phyloP scores from a whole-genome alignment of 345 rosid species.

The Pistacia atlantica region DNA sequence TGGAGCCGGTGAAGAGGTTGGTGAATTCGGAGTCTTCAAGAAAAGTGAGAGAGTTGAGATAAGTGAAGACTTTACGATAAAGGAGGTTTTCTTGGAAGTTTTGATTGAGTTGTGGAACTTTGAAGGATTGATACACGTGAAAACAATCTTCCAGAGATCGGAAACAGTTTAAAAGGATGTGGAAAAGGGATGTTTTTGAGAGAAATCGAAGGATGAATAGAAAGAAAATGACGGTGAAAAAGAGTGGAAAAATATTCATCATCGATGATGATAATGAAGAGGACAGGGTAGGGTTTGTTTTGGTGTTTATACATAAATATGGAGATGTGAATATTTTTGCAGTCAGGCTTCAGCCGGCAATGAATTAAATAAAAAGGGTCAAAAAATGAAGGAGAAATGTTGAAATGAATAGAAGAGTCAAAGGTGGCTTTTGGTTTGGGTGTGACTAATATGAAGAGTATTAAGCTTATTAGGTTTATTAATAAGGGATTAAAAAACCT shows the following conservation, averaged over 20 bases:
- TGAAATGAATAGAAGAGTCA: background rate
- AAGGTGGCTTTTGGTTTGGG: background rate
- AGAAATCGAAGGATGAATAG: conserved; percentile 31
- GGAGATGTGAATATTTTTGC: background rate
- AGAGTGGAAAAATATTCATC: conserved; percentile 14
- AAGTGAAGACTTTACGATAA: conserved; percentile 44
- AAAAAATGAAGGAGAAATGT: background rate
- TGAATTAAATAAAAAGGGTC: background rate
- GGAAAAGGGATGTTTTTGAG: conserved; percentile 38
- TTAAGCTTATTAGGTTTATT: too few species aligned
- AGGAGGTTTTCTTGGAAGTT: conserved; percentile 56
- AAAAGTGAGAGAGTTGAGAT: conserved; percentile 53
- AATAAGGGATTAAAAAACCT: too few species aligned
- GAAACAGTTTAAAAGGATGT: conserved; percentile 26
- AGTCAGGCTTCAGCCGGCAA: conserved; percentile 17
- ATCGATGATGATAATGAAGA: background rate
- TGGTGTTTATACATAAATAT: background rate
- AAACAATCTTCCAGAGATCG: conserved; percentile 39
- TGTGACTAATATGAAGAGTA: too few species aligned
- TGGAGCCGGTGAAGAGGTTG: conserved; percentile 53
- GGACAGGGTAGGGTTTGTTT: background rate
- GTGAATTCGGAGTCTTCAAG: conserved; percentile 60
- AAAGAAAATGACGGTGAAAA: conserved; percentile 12
- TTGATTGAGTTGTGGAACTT: conserved; percentile 50
- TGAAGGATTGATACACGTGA: conserved; percentile 48